Evolutionary conservation across 129 eudicot genomes (phyloP), one percentile per base, ranked within the genome.

Genomic region (Pulicaria dysenterica): DNA sequence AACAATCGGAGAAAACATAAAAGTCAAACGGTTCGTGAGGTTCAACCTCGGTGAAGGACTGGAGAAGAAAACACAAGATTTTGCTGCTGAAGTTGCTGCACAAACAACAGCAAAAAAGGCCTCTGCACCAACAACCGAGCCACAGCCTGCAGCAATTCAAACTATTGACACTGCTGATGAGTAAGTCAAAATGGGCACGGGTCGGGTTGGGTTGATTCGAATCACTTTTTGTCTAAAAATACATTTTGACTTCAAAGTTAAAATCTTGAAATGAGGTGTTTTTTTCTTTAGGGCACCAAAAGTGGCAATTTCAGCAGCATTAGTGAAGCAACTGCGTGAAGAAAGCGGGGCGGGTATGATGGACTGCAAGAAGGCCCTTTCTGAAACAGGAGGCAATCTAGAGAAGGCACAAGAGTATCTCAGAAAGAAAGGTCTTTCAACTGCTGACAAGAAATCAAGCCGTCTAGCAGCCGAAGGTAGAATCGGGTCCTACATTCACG

Each of bases 301-400:
- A 85, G 83, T 70, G 17, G 63, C 86, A 62, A 73, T 94, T 61
- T 90, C 99, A 54, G 97, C 99, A 34, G 83, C 94, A 10, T 80
- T 94, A 75, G 99, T 94, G 44, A 94, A 94, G 76, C 99, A 94
- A 80, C 64, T 94, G 15, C 87, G 99, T 1, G 97, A 94, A 54
- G 99, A 94, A 86, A 84, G 93, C 3, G 97, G 99, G 15, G 99
- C 99, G 15, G 97, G 99, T 51, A 94, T 94, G 99, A 94, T 94
- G 99, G 99, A 91, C 67, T 94, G 99, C 91, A 94, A 94, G 81
- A 94, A 90, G 84, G 99, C 99, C 10, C 91, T 94, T 11, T 64
- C 99, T 0, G 97, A 94, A 81, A 88, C 99, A 2, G 97, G 82
- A 70, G 99, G 99, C 13, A 86, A 94, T 74, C 79, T 94, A 9